phyloP scores from a whole-genome alignment of 1,139 yeast species.

The Candida sanyaensis region DNA sequence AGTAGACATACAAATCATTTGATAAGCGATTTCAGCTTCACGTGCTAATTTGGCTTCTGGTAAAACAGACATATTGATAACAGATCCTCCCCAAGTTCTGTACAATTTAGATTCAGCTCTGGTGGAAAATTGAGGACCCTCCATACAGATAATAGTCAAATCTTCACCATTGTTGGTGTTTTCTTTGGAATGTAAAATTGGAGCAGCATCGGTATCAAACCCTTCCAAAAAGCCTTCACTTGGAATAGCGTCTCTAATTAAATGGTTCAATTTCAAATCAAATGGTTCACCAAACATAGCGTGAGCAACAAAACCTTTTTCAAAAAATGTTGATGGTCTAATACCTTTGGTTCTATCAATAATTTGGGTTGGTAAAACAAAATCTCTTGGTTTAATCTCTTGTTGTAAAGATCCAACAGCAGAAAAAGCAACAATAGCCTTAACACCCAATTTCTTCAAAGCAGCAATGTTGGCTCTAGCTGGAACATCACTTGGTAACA shows the following conservation, averaged over 20 bases:
- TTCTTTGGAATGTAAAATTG: slow-evolving; percentile 57
- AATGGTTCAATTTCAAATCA: slow-evolving; percentile 67
- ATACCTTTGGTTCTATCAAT: slow-evolving; percentile 97
- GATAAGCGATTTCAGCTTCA: slow-evolving; percentile 96
- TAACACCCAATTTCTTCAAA: slow-evolving; percentile 81
- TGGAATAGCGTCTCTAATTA: slow-evolving; percentile 61
- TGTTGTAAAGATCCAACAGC: slow-evolving; percentile 95
- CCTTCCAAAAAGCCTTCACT: slow-evolving; percentile 55
- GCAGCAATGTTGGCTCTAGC: slow-evolving; percentile 95
- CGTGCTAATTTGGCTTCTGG: slow-evolving; percentile 97
- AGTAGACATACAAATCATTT: slow-evolving; percentile 98
- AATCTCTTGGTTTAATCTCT: slow-evolving; percentile 90
- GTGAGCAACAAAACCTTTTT: slow-evolving; percentile 92
- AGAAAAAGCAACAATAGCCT: slow-evolving; percentile 86
- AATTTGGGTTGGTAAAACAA: slow-evolving; percentile 91
- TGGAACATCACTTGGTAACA: slow-evolving; percentile 90
- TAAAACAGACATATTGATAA: slow-evolving; percentile 92
- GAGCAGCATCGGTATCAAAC: slow-evolving; percentile 37
- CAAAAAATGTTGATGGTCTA: slow-evolving; percentile 88
- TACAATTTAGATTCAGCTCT: slow-evolving; percentile 95
- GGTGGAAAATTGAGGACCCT: slow-evolving; percentile 97
- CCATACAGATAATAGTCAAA: slow-evolving; percentile 91
- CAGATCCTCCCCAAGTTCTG: slow-evolving; percentile 89
- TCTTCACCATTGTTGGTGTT: slow-evolving; percentile 59
- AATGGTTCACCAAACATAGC: slow-evolving; percentile 98